Evolutionary conservation across 768 basidiomycete genomes (phyloP).

Genomic region (Xanthoconium purpureum): DNA sequence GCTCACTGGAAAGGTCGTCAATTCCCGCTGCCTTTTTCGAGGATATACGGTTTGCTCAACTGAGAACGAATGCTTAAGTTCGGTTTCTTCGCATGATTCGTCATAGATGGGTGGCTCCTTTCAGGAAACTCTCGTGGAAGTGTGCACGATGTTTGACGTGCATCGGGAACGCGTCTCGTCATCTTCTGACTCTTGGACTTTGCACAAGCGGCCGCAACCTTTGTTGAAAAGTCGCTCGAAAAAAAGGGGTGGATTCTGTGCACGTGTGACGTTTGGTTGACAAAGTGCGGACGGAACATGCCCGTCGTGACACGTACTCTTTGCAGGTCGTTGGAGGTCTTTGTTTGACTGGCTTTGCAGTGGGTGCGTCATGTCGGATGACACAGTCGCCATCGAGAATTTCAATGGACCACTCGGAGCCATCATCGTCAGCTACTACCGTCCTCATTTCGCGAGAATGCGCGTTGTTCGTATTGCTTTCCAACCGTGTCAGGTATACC

Average conservation of each 20-base stretch:
- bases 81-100: background rate
- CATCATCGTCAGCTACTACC: conserved; percentile 13
- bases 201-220: background rate
- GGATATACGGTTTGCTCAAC: conserved; percentile 11
- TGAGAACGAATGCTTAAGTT: background rate
- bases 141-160: background rate
- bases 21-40: background rate
- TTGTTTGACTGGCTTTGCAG: conserved; percentile 23
- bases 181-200: background rate
- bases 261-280: conserved; percentile 2
- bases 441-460: conserved; percentile 15
- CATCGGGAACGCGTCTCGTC: background rate
- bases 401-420: conserved; percentile 32
- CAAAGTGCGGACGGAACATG: conserved; percentile 10
- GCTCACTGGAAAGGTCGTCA: conserved; percentile 5
- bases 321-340: conserved; percentile 2
- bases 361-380: background rate
- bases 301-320: conserved; percentile 15
- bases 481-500: background rate
- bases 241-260: conserved; percentile 22
- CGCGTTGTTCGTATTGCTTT: background rate
- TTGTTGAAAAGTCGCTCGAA: conserved; percentile 14
- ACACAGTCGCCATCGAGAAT: conserved; percentile 28
- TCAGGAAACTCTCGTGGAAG: background rate
- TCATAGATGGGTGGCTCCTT: background rate